phyloP scores from a whole-genome alignment of 139 green algal genomes.

The Chlorella sp. region DNA sequence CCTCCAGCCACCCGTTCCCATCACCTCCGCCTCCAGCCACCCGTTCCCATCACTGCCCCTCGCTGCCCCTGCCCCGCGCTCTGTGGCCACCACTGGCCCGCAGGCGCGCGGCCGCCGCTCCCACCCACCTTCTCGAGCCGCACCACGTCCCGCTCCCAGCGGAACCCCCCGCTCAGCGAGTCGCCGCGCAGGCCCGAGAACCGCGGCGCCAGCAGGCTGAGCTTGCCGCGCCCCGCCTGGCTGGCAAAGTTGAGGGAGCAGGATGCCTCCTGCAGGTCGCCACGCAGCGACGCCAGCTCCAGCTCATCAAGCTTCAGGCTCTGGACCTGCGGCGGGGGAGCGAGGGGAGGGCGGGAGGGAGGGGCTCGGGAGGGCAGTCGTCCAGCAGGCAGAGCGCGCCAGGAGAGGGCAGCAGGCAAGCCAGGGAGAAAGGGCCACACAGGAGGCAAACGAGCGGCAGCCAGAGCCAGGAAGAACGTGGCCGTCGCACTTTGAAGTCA shows the following conservation, averaged over 20 bases:
- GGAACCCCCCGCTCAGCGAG: constrained; percentile 49
- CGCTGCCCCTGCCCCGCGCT: no score
- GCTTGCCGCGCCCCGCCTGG: constrained; percentile 53
- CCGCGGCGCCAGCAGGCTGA: constrained; percentile 58
- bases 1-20: no score
- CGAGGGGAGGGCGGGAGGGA: not conserved
- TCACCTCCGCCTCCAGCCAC: no score
- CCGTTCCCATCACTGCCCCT: no score
- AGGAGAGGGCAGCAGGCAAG: no score
- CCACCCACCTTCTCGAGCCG: constrained; percentile 80
- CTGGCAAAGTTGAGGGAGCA: constrained; percentile 74
- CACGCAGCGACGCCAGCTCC: constrained; percentile 83
- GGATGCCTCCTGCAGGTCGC: constrained; percentile 62
- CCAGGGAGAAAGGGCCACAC: no score
- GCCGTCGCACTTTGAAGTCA: constrained; percentile 37
- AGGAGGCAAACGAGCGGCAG: no score
- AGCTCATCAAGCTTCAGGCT: constrained; percentile 85
- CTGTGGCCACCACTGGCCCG: no score
- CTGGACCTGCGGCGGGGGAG: constrained; percentile 20
- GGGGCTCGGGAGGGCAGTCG: no score
- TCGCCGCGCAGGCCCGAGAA: constrained; percentile 74
- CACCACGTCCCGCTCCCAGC: constrained; percentile 87
- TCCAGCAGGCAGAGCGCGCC: no score
- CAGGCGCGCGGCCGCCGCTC: no score
- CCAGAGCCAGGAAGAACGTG: no score